Conservation (phyloP, 1,284 basidiomycete genomes). For the Cutaneotrichosporon dermatis region DNA sequence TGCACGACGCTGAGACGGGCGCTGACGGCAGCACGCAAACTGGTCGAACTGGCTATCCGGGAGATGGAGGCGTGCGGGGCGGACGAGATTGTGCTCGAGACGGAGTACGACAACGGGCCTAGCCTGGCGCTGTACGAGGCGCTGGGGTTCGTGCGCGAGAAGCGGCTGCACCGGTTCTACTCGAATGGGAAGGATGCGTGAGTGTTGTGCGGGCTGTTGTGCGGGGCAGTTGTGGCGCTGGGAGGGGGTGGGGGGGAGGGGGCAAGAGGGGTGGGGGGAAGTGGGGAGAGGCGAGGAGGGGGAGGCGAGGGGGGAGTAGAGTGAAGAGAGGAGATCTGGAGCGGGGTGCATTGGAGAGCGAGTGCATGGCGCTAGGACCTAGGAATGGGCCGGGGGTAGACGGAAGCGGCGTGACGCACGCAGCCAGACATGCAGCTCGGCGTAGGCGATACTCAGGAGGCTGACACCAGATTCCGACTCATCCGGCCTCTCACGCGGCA, state of each 20-base stretch:
- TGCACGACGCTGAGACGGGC: too few relatives aligned
- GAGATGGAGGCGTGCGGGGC: slow-evolving; percentile 75
- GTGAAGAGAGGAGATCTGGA: too few relatives aligned
- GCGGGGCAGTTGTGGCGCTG: too few relatives aligned
- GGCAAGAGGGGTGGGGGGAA: too few relatives aligned
- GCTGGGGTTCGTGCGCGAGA: slow-evolving; percentile 92
- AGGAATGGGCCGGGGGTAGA: too few relatives aligned
- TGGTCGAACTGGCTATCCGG: slow-evolving; percentile 71
- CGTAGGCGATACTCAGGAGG: not conserved
- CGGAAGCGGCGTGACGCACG: too few relatives aligned
- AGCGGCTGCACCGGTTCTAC: slow-evolving; percentile 90
- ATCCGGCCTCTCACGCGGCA: not conserved
- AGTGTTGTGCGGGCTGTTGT: slow-evolving; percentile 16
- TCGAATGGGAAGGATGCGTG: slow-evolving; percentile 62
- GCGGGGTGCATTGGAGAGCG: too few relatives aligned
- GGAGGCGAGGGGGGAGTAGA: not conserved
- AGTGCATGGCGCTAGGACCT: too few relatives aligned
- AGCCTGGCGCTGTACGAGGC: slow-evolving; percentile 84
- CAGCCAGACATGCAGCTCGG: too few relatives aligned
- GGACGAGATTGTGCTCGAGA: slow-evolving; percentile 93
- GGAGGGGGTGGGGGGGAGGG: too few relatives aligned
- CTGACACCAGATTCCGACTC: slow-evolving; percentile 3
- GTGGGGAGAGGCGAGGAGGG: not conserved
- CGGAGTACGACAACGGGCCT: slow-evolving; percentile 86
- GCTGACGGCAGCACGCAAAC: slow-evolving; percentile 54